Percentiles rank a stretch among this genome's conserved stretches.
phyloP scores from a whole-genome alignment of 139 green algal species.

The Closterium sp. region DNA sequence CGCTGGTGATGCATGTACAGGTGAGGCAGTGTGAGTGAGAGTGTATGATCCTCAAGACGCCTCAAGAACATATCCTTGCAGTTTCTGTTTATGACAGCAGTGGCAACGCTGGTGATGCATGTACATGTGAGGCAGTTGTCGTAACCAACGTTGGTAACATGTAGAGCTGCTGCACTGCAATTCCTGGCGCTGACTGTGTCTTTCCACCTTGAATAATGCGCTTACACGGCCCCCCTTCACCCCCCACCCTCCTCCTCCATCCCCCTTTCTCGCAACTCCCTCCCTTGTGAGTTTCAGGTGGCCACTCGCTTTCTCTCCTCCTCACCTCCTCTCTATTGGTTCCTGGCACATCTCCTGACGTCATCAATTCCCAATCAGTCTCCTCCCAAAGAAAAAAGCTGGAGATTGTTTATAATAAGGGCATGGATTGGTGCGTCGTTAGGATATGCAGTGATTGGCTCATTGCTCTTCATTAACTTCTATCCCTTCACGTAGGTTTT shows the following conservation, averaged over 20 bases:
- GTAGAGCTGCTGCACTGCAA: too few species aligned
- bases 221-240: too few species aligned
- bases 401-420: background rate
- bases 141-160: too few species aligned
- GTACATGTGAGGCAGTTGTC: background rate
- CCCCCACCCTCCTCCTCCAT: too few species aligned
- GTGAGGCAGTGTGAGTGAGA: too few species aligned
- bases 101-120: background rate
- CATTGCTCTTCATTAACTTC: conserved; percentile 20
- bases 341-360: conserved; percentile 3
- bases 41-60: too few species aligned
- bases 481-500: conserved; percentile 12
- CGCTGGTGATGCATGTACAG: background rate
- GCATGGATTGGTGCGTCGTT: background rate
- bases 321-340: conserved; percentile 59
- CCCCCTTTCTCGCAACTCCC: too few species aligned
- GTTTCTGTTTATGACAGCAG: background rate
- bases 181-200: too few species aligned
- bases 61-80: too few species aligned
- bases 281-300: conserved; percentile 51
- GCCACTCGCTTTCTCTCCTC: conserved; percentile 75
- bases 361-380: background rate
- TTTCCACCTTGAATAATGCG: too few species aligned
- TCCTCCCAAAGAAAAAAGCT: background rate
- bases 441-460: background rate